Percentiles rank a stretch among this genome's conserved stretches.
These are phyloP conservation scores for Hemileia vastatrix DNA, from an alignment of 1,284 basidiomycete genomes.

Conservation along the genomic window DNA sequence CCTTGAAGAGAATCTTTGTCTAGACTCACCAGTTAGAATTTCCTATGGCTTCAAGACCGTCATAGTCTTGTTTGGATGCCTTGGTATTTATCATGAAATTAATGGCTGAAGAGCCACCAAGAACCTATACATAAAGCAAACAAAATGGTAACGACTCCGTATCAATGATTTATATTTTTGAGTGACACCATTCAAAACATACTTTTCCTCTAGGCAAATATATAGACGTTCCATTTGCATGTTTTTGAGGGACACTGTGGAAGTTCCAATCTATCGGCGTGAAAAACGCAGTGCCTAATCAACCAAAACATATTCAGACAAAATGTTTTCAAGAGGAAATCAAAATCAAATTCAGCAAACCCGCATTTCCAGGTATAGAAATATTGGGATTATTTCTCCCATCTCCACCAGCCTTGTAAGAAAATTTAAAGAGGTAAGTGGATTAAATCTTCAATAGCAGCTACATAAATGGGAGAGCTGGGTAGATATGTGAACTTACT, in stretches of 20 bases:
- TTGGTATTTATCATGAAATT: slow-evolving; percentile 18
- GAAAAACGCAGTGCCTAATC: slow-evolving; percentile 8
- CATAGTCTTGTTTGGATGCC: slow-evolving; percentile 9
- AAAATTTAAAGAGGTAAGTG: background rate
- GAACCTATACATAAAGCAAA: background rate
- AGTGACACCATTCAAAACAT: no score
- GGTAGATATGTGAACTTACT: background rate
- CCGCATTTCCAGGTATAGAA: slow-evolving; percentile 2
- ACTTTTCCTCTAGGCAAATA: slow-evolving; percentile 18
- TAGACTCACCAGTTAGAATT: slow-evolving; percentile 16
- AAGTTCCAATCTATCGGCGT: slow-evolving; percentile 18
- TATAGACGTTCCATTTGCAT: slow-evolving; percentile 3
- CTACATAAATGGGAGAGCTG: no score
- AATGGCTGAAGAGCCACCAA: slow-evolving; percentile 21
- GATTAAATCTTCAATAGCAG: background rate
- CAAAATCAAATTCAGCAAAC: background rate
- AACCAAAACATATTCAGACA: no score
- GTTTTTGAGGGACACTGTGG: slow-evolving; percentile 8
- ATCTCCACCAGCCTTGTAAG: slow-evolving; percentile 10
- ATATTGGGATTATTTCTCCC: slow-evolving; percentile 8
- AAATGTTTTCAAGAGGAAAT: no score
- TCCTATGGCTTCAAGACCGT: slow-evolving; percentile 13
- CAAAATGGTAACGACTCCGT: background rate
- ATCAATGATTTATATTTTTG: no score
- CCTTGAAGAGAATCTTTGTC: no score